These are phyloP conservation scores for Solanum chacoense DNA, from an alignment of 305 asterid genomes.

Conservation along the genomic window DNA sequence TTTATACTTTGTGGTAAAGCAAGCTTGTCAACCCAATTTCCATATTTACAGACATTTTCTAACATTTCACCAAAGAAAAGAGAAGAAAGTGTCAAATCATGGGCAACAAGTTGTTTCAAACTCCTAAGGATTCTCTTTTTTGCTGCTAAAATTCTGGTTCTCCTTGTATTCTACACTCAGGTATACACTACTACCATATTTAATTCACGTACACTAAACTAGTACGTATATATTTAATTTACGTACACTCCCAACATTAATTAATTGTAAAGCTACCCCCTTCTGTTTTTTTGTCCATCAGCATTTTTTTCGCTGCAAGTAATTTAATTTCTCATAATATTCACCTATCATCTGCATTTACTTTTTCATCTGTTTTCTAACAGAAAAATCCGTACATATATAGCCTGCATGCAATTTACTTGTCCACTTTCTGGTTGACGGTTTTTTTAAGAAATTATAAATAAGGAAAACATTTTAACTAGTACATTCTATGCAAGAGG, in stretches of 20 bases:
- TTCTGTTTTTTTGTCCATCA: neutral
- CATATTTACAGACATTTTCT: slow-evolving; percentile 50
- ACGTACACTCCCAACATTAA: neutral
- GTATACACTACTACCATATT: slow-evolving; percentile 8
- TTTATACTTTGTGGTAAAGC: slow-evolving; percentile 43
- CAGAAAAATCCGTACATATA: neutral
- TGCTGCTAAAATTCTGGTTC: slow-evolving; percentile 35
- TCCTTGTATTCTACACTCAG: slow-evolving; percentile 56
- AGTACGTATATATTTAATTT: neutral
- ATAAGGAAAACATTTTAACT: no score
- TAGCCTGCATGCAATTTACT: neutral
- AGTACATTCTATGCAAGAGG: neutral
- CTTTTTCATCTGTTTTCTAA: neutral
- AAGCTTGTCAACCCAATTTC: slow-evolving; percentile 43
- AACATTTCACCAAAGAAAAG: slow-evolving; percentile 27
- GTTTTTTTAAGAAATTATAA: neutral
- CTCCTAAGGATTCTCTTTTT: slow-evolving; percentile 38
- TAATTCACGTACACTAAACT: neutral
- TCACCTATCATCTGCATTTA: neutral
- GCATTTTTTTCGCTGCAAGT: neutral
- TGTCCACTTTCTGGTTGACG: neutral
- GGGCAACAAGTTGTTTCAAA: slow-evolving; percentile 48
- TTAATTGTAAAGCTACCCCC: neutral
- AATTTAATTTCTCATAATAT: neutral
- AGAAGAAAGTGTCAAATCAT: slow-evolving; percentile 32